Conservation (phyloP, 2,329 filamentous ascomycete species). For the Ophiocordyceps australis region DNA sequence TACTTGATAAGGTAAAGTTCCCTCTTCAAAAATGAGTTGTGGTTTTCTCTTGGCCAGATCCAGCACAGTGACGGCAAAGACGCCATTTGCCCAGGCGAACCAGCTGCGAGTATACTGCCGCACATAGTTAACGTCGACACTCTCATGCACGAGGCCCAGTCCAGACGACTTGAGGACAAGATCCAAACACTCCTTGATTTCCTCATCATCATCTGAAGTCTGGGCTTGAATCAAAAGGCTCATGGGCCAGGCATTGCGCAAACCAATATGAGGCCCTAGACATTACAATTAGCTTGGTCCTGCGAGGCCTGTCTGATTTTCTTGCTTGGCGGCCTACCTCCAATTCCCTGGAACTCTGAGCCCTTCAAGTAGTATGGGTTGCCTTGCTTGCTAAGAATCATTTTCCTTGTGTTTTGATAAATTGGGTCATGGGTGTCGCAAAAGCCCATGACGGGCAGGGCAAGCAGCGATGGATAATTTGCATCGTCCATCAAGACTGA, state of each 20-base stretch:
- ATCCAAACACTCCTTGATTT: slow-evolving; percentile 58
- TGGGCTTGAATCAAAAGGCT: slow-evolving; percentile 80
- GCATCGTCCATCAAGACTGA: slow-evolving; percentile 78
- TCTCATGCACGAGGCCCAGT: slow-evolving; percentile 80
- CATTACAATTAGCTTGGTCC: slow-evolving; percentile 1
- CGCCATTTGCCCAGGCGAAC: slow-evolving; percentile 97
- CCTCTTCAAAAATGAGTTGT: slow-evolving; percentile 61
- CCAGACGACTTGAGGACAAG: slow-evolving; percentile 58
- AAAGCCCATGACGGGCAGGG: slow-evolving; percentile 65
- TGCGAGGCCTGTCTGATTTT: slow-evolving; percentile 2
- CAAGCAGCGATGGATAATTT: slow-evolving; percentile 67
- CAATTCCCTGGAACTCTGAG: slow-evolving; percentile 66
- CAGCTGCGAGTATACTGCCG: slow-evolving; percentile 69
- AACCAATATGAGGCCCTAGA: slow-evolving; percentile 49
- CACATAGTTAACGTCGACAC: slow-evolving; percentile 57
- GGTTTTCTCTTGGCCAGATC: slow-evolving; percentile 82
- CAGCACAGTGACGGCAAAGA: slow-evolving; percentile 83
- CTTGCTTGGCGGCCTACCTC: slow-evolving; percentile 35
- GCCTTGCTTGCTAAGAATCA: slow-evolving; percentile 52
- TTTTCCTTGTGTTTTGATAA: slow-evolving; percentile 74
- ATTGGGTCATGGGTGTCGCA: slow-evolving; percentile 42
- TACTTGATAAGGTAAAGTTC: slow-evolving; percentile 37
- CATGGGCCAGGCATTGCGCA: slow-evolving; percentile 95
- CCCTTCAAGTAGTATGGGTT: slow-evolving; percentile 86
- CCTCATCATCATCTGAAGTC: slow-evolving; percentile 66